Base-by-base conservation (phyloP, 2,329 filamentous ascomycete genomes). In the Aspergillus floridensis region DNA sequence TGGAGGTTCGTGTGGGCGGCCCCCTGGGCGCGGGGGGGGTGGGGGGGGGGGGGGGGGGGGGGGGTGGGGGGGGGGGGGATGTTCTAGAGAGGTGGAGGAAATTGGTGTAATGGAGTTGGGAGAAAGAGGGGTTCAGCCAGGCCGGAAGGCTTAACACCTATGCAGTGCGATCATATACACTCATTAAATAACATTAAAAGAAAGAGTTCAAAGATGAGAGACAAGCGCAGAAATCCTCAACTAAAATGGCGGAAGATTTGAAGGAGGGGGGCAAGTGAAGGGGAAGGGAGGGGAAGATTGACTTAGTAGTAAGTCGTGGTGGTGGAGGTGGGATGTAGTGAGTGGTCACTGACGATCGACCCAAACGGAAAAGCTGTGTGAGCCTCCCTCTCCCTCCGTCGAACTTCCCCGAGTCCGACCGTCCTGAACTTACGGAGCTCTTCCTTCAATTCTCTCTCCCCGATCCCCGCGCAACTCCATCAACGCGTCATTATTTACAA, bases 331-430 rank as follows among this genome's bases (percentile, higher is more conserved):
- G 68, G 65, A 69, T 69, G 66, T 61, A 62, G 64, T 35, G 32
- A 35, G 38, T 44, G n/a, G 38, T 44, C 38, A 44, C 38, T 64
- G 59, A 63, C 62, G 64, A 66, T 59, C 59, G 61, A 65, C 60
- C 64, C 60, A 56, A 58, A 66, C 53, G 67, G 66, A 71, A 71
- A 71, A 70, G 69, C 66, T 69, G 63, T 44, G 62, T 67, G 65
- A 70, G 67, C 67, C 68, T 66, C 68, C 67, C 63, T 59, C 38
- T 57, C 61, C 59, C 49, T 52, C 26, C 26, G 26, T 29, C 26
- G 26, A 29, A 29, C 56, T 59, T 53, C 60, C 59, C 59, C 57
- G 47, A 57, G 48, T 52, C 51, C 56, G 53, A 56, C 29, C 29
- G 62, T 54, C 57, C 54, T 50, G 54, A 49, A 52, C 48, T 48